A percentile compares a stretch with the other conserved stretches of the same genome.
These are phyloP conservation scores for Pichia thaimueangensis DNA, from an alignment of 805 yeast genomes.

Conservation along the genomic window DNA sequence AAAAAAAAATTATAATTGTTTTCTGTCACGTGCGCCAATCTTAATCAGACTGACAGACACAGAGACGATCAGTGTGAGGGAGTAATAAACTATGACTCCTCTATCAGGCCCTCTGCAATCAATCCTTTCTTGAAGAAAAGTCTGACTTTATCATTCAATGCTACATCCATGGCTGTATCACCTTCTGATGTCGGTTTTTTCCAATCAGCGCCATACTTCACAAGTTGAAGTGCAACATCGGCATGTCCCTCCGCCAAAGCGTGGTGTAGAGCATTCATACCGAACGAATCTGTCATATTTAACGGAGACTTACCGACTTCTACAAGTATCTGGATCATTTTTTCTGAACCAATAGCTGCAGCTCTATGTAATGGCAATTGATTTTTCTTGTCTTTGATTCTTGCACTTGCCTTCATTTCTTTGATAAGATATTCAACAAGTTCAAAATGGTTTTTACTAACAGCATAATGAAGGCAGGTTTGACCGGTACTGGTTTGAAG, in stretches of 20 bases:
- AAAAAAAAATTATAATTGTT: no score
- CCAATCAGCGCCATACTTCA: slow-evolving; percentile 63
- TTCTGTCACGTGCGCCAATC: no score
- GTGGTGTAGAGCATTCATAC: slow-evolving; percentile 87
- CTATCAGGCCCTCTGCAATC: slow-evolving; percentile 12
- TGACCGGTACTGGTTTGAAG: slow-evolving; percentile 57
- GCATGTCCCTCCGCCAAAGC: slow-evolving; percentile 88
- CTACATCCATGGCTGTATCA: slow-evolving; percentile 46
- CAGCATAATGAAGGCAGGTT: slow-evolving; percentile 72
- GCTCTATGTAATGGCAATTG: slow-evolving; percentile 77
- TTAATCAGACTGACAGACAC: no score
- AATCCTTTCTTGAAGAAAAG: slow-evolving; percentile 30
- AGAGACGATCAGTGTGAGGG: no score
- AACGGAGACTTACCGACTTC: slow-evolving; percentile 52
- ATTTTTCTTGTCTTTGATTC: slow-evolving; percentile 60
- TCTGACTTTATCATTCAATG: slow-evolving; percentile 46
- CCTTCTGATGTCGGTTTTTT: slow-evolving; percentile 44
- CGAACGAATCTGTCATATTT: slow-evolving; percentile 60
- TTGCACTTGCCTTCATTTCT: slow-evolving; percentile 51
- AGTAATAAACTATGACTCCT: slow-evolving; percentile 13
- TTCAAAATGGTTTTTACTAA: slow-evolving; percentile 55
- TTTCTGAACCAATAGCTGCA: slow-evolving; percentile 63
- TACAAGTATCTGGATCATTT: slow-evolving; percentile 49
- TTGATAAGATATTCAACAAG: slow-evolving; percentile 48
- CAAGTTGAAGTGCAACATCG: slow-evolving; percentile 60